These are phyloP conservation scores for Cenchrus fungigraminus DNA, from an alignment of 176 grass and related monocot genomes.

Conservation along the genomic window DNA sequence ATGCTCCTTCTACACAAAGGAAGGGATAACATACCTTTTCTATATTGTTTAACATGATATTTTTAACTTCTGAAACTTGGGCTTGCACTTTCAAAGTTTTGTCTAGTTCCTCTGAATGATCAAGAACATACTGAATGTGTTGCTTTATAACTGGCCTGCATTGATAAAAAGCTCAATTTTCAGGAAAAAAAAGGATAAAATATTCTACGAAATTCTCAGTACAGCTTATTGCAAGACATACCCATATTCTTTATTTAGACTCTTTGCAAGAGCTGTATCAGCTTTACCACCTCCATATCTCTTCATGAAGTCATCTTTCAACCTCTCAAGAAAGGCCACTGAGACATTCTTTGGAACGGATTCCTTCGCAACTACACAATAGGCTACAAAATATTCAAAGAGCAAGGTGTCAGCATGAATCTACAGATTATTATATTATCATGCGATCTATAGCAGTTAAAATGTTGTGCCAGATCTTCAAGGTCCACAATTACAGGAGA, in stretches of 20 bases:
- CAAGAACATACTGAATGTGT: slow-evolving; percentile 91
- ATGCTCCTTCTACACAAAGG: background rate
- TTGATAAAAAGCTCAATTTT: slow-evolving; percentile 28
- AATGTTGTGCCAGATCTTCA: background rate
- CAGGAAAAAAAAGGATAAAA: background rate
- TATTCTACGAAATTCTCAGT: background rate
- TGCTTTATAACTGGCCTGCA: slow-evolving; percentile 88
- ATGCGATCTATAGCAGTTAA: background rate
- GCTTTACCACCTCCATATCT: slow-evolving; percentile 97
- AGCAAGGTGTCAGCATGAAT: slow-evolving; percentile 32
- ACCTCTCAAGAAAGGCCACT: slow-evolving; percentile 80
- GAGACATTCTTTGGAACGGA: slow-evolving; percentile 78
- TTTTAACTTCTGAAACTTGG: slow-evolving; percentile 98
- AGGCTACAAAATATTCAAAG: slow-evolving; percentile 58
- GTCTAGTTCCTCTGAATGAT: slow-evolving; percentile 92
- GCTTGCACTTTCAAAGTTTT: slow-evolving; percentile 87
- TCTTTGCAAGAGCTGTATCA: slow-evolving; percentile 88
- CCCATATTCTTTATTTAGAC: slow-evolving; percentile 96
- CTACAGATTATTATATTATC: background rate
- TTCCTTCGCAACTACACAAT: slow-evolving; percentile 91
- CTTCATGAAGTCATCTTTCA: slow-evolving; percentile 90
- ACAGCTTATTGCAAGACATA: slow-evolving; percentile 36
- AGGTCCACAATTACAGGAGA: background rate
- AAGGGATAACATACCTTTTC: slow-evolving; percentile 67
- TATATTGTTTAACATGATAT: slow-evolving; percentile 91